Conservation (phyloP, 2,329 filamentous ascomycete genomes). For the Aspergillus aculeatinus region DNA sequence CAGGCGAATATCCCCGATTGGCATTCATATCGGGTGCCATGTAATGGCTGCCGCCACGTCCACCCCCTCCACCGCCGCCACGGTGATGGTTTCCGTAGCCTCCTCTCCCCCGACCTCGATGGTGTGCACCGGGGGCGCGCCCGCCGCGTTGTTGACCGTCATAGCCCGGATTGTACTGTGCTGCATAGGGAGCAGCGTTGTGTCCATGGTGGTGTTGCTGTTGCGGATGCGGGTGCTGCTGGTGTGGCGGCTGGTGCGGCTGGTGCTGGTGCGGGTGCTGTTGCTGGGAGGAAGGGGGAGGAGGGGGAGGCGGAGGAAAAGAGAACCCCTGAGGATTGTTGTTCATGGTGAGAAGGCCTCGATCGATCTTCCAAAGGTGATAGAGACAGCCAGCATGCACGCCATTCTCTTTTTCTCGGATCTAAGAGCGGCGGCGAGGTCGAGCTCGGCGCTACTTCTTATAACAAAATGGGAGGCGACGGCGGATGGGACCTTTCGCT, state of each 20-base stretch:
- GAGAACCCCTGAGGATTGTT: constrained; percentile 41
- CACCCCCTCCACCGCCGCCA: constrained; percentile 30
- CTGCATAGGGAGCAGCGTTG: constrained; percentile 19
- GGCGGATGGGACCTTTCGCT: constrained; percentile 4
- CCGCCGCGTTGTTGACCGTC: constrained; percentile 30
- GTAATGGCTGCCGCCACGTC: constrained; percentile 12
- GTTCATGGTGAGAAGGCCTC: constrained; percentile 34
- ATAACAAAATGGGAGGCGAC: constrained; percentile 8
- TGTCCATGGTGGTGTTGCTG: constrained; percentile 18
- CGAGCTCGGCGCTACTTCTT: background rate
- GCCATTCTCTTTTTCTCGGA: constrained; percentile 22
- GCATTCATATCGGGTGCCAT: constrained; percentile 23
- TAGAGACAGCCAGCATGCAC: constrained; percentile 23
- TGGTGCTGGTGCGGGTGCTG: constrained; percentile 22
- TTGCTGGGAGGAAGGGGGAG: constrained; percentile 28
- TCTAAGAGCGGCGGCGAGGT: background rate
- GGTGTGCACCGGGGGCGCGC: constrained; percentile 26
- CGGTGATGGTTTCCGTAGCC: constrained; percentile 35
- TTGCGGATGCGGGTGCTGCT: constrained; percentile 20
- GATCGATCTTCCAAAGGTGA: constrained; percentile 20
- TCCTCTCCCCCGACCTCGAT: constrained; percentile 34
- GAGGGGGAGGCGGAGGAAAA: constrained; percentile 48
- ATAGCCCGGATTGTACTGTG: constrained; percentile 30
- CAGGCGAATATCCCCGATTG: constrained; percentile 25
- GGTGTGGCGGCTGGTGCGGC: constrained; percentile 20